Conservation (phyloP, 306 rosid genomes). For the peach (Prunus persica) region Prunus_persica_NCBIv2 NC_034010.1:25802001-25802500, state of each 20-base stretch:
- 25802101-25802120: background rate
- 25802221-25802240: background rate
- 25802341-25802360: background rate
- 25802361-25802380: background rate
- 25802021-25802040: background rate
- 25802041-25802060: background rate
- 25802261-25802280: too few species aligned
- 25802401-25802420: background rate
- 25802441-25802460: background rate
- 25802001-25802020: conserved; percentile 55
- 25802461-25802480: background rate
- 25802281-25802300: background rate
- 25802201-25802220: background rate
- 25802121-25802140: background rate
- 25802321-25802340: background rate
- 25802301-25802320: background rate
- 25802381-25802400: conserved; percentile 9
- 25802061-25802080: background rate
- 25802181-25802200: background rate
- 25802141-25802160: background rate
- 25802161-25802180: background rate
- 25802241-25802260: background rate
- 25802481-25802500: background rate
- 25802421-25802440: background rate
- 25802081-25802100: background rate